These are phyloP conservation scores for Hemileccinum impolitum DNA, from an alignment of 768 basidiomycete genomes.

Conservation along the genomic window DNA sequence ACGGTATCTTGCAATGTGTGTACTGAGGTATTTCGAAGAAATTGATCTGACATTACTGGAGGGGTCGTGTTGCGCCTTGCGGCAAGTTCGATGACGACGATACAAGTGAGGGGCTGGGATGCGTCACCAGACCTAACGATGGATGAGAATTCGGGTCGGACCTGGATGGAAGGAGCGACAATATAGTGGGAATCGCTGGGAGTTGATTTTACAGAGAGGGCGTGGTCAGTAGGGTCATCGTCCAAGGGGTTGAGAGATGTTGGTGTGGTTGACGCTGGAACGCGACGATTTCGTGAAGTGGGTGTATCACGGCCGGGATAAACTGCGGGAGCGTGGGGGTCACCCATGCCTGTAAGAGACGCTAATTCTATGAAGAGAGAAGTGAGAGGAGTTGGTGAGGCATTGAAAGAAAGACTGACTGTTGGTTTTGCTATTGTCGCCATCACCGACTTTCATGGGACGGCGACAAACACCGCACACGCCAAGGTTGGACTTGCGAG, in stretches of 20 bases:
- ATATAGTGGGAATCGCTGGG: constrained; percentile 60
- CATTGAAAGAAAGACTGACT: constrained; percentile 52
- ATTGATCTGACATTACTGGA: constrained; percentile 49
- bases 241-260: constrained; percentile 63
- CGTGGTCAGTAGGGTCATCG: constrained; percentile 80
- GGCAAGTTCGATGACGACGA: constrained; percentile 90
- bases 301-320: constrained; percentile 68
- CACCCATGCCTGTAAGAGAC: constrained; percentile 86
- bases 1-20: constrained; percentile 25
- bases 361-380: constrained; percentile 70
- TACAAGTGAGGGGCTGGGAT: constrained; percentile 88
- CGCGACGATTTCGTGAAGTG: constrained; percentile 34
- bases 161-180: constrained; percentile 89
- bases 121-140: constrained; percentile 65
- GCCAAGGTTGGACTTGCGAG: constrained; percentile 78
- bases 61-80: constrained; percentile 55
- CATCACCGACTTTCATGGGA: constrained; percentile 94
- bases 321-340: constrained; percentile 48
- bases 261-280: constrained; percentile 20
- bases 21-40: constrained; percentile 28
- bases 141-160: constrained; percentile 87
- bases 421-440: constrained; percentile 78
- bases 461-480: constrained; percentile 96
- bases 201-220: constrained; percentile 46
- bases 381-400: constrained; percentile 6